phyloP scores from a whole-genome alignment of 805 yeast genomes.

The Clavispora carvajalis region DNA sequence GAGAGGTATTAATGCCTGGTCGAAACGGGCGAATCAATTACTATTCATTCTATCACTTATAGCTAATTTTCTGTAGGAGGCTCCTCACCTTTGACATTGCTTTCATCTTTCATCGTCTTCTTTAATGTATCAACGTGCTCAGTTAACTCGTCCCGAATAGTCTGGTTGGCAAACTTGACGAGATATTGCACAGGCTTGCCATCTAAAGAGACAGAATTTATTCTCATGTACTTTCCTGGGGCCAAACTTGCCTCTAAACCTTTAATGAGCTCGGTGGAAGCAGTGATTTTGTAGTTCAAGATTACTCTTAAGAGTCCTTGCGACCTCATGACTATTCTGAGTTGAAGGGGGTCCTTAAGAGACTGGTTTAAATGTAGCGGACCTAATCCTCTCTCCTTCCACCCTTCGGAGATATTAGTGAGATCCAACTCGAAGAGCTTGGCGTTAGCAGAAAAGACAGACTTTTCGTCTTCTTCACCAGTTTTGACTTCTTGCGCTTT shows the following conservation, averaged over 20 bases:
- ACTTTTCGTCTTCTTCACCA: constrained; percentile 85
- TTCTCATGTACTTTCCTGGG: constrained; percentile 77
- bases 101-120: constrained; percentile 6
- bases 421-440: constrained; percentile 75
- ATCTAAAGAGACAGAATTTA: constrained; percentile 57
- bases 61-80: background rate
- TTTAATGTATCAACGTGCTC: constrained; percentile 42
- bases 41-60: background rate
- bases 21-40: background rate
- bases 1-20: background rate
- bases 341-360: constrained; percentile 30
- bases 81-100: background rate
- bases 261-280: constrained; percentile 56
- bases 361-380: constrained; percentile 70
- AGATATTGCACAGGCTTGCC: constrained; percentile 80
- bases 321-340: constrained; percentile 85
- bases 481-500: constrained; percentile 57
- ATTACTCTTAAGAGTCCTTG: constrained; percentile 80
- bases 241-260: constrained; percentile 85
- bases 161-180: constrained; percentile 61
- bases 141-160: constrained; percentile 52
- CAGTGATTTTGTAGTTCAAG: constrained; percentile 63
- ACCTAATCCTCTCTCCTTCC: constrained; percentile 97
- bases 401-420: constrained; percentile 62
- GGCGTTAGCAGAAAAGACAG: constrained; percentile 64